Base-by-base conservation (phyloP, 192 early-diverging fungal species). In the Haplosporangium gracile region DNA sequence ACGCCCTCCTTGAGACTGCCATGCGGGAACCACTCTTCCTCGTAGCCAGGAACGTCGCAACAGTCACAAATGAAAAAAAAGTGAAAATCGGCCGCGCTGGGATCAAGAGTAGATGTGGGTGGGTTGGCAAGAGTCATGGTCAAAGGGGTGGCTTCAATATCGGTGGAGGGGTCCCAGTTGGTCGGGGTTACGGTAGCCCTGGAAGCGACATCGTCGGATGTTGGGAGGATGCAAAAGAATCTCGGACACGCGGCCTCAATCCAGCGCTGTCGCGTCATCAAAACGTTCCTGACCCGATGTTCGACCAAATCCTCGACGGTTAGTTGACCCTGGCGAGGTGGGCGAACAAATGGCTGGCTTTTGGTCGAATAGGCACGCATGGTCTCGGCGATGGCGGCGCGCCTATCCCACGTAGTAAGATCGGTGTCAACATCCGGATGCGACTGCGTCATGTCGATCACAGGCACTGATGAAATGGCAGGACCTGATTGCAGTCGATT, bases 331-430 rank as follows among this genome's bases (percentile, higher is more conserved):
- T 32, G 60, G 29, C 29, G 60, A 32, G 60, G 60, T 29, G 26
- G 26, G 24, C 60, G 60, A 9, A 15, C 10, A 65, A 65, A 65
- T 2, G 60, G 60, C 29, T 32, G 55, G n/a, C n/a, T 60, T n/a
- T 60, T 60, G n/a, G 55, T 60, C 55, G 55, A 60, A 60, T 60
- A 60, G 55, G 26, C n/a, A n/a, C 55, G 55, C 55, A 60, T 60
- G 9, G 55, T 26, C 24, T 60, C 55, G n/a, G 55, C 55, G 8
- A 60, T 60, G n/a, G 55, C 55, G 6, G 55, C 55, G 4, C 55
- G 55, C 55, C 55, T 60, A 3, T 60, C 55, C 55, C 55, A 60
- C n/a, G 55, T 26, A 55, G 18, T 55, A 24, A 60, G n/a, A 60
- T 60, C 55, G 9, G 55, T 60, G 55, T 60, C 55, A 26, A 60